Conservation (phyloP, 2,329 filamentous ascomycete species). For the Claviceps sp. region DNA sequence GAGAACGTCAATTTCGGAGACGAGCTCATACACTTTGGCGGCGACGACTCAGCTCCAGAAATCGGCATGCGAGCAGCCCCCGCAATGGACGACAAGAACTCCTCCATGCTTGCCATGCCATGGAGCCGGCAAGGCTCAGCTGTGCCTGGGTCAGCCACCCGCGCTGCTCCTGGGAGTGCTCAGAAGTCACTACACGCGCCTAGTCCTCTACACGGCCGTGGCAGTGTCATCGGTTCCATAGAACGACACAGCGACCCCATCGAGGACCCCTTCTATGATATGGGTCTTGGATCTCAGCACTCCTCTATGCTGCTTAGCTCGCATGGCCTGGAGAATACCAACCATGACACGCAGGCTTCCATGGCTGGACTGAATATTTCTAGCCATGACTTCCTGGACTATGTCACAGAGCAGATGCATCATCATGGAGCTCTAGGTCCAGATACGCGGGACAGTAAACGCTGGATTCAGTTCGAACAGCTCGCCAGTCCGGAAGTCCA, state of each 20-base stretch:
- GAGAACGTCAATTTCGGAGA: conserved; percentile 14
- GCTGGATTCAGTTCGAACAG: conserved; percentile 52
- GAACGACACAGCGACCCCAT: conserved; percentile 33
- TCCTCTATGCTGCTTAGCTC: conserved; percentile 17
- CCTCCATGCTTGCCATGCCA: conserved; percentile 35
- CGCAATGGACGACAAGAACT: conserved; percentile 53
- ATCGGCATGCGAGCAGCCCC: conserved; percentile 54
- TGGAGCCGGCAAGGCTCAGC: conserved; percentile 37
- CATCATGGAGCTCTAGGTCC: conserved; percentile 19
- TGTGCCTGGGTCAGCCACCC: conserved; percentile 32
- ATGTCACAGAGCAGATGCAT: conserved; percentile 23
- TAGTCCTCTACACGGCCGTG: conserved; percentile 25
- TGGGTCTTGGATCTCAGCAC: conserved; percentile 20
- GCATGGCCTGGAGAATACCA: conserved; percentile 12
- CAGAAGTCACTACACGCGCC: conserved; percentile 20
- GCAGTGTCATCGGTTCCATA: conserved; percentile 25
- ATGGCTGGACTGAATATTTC: conserved; percentile 29
- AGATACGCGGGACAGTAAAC: conserved; percentile 18
- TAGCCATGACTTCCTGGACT: conserved; percentile 32
- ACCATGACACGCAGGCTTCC: conserved; percentile 18
- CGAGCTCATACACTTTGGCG: conserved; percentile 14
- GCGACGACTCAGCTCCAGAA: conserved; percentile 41
- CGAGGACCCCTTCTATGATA: conserved; percentile 19
- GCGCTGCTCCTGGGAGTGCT: conserved; percentile 22
- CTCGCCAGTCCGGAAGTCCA: conserved; percentile 46